A percentile compares a stretch with the other conserved stretches of the same genome.
These are phyloP conservation scores for Lithohypha guttulata DNA, from an alignment of 2,329 filamentous ascomycete genomes.

Conservation along the genomic window DNA sequence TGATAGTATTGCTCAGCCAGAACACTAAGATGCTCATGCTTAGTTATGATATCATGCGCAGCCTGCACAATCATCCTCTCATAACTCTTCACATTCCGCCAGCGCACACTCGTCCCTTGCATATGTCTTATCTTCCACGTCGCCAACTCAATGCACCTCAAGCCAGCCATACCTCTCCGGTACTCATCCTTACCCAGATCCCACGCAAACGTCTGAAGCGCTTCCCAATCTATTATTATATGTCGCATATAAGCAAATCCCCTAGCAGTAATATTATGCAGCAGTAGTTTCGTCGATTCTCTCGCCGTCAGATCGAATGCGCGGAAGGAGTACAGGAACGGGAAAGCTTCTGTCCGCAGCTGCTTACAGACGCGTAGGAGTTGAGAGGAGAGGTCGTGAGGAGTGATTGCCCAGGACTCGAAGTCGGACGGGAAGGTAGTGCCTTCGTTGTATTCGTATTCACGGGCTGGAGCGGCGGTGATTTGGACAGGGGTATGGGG, in stretches of 20 bases:
- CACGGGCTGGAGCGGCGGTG: not conserved
- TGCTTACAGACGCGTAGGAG: slow-evolving; percentile 18
- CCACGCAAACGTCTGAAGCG: slow-evolving; percentile 10
- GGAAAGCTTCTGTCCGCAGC: slow-evolving; percentile 10
- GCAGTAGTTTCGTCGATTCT: slow-evolving; percentile 2
- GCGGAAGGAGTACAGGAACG: slow-evolving; percentile 12
- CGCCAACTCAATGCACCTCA: slow-evolving; percentile 5
- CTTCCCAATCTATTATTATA: slow-evolving; percentile 12
- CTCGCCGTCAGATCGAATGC: slow-evolving; percentile 10
- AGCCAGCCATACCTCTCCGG: not conserved
- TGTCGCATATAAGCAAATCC: slow-evolving; percentile 9
- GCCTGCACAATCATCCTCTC: slow-evolving; percentile 11
- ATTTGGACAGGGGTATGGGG: slow-evolving; percentile 1
- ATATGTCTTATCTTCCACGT: slow-evolving; percentile 4
- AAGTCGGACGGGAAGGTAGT: slow-evolving; percentile 9
- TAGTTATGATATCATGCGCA: slow-evolving; percentile 11
- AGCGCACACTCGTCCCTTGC: not conserved
- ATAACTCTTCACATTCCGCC: slow-evolving; percentile 7
- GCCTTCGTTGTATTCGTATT: not conserved
- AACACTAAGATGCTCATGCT: slow-evolving; percentile 7
- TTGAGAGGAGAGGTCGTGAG: slow-evolving; percentile 17
- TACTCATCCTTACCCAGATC: slow-evolving; percentile 9
- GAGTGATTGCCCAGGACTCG: slow-evolving; percentile 21
- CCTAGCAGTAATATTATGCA: slow-evolving; percentile 5
- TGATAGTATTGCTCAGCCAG: slow-evolving; percentile 6